Evolutionary conservation across 495 filamentous ascomycete genomes (phyloP).

Genomic region (Articulospora tetracladia): DNA sequence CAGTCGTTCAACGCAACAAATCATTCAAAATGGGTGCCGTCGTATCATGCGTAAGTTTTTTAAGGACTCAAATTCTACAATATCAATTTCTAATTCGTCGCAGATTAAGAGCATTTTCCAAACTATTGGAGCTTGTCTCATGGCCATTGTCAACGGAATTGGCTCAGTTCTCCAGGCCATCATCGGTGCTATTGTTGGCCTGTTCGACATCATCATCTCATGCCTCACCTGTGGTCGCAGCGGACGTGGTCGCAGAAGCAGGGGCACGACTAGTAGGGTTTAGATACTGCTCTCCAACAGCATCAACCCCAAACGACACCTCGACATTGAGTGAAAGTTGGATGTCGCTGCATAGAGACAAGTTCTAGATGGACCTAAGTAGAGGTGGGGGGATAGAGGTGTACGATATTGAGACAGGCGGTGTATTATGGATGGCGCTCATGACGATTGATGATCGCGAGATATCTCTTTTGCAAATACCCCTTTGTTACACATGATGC

Average conservation of each 20-base stretch:
- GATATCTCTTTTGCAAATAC: background rate
- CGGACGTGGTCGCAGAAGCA: slow-evolving; percentile 2
- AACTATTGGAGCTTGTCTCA: slow-evolving; percentile 79
- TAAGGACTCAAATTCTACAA: too few species aligned
- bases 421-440: background rate
- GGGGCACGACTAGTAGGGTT: slow-evolving; percentile 16
- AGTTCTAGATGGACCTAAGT: background rate
- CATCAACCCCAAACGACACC: background rate
- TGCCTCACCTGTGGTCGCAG: slow-evolving; percentile 77
- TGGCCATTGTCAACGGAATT: slow-evolving; percentile 80
- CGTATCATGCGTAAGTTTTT: slow-evolving; percentile 89
- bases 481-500: background rate
- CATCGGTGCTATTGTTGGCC: slow-evolving; percentile 72
- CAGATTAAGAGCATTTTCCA: slow-evolving; percentile 78
- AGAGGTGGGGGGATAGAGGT: background rate
- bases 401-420: background rate
- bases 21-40: slow-evolving; percentile 86
- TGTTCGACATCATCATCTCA: slow-evolving; percentile 81
- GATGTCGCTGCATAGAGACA: background rate
- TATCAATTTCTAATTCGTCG: background rate
- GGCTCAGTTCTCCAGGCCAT: slow-evolving; percentile 71
- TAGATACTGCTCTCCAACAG: slow-evolving; percentile 7
- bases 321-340: background rate
- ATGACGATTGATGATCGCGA: slow-evolving; percentile 6
- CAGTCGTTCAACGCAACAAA: slow-evolving; percentile 11